phyloP scores from a whole-genome alignment of 306 rosid species.

The Cicer chorassanicum region DNA sequence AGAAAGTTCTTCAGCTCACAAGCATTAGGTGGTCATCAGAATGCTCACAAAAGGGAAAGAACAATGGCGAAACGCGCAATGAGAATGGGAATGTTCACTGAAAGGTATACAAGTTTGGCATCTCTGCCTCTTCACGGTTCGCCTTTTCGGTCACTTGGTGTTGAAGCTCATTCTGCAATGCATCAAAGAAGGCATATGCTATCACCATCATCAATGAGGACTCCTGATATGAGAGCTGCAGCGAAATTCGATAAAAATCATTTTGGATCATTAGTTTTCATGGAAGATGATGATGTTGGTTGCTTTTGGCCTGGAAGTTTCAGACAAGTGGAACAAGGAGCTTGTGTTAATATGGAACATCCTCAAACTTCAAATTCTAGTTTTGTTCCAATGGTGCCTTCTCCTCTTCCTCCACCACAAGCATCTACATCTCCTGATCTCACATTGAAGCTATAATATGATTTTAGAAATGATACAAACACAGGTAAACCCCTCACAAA shows the following conservation, averaged over 20 bases:
- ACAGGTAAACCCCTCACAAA: conserved; percentile 31
- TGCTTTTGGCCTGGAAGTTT: conserved; percentile 94
- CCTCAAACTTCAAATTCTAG: conserved; percentile 53
- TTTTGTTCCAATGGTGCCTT: conserved; percentile 43
- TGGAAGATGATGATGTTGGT: conserved; percentile 78
- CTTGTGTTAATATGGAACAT: conserved; percentile 38
- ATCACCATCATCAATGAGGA: conserved; percentile 49
- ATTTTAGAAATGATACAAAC: conserved; percentile 32
- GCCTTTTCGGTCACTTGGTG: conserved; percentile 76
- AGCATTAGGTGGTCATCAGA: conserved; percentile 95
- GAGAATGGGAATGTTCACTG: conserved; percentile 89
- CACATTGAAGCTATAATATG: conserved; percentile 73
- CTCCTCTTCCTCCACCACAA: conserved; percentile 58
- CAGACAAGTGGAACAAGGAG: conserved; percentile 64
- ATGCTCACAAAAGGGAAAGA: conserved; percentile 95
- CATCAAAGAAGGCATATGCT: conserved; percentile 65
- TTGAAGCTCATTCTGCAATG: conserved; percentile 83
- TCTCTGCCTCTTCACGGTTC: conserved; percentile 95
- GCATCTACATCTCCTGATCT: conserved; percentile 79
- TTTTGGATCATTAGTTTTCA: conserved; percentile 59
- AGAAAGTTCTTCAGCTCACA: conserved; percentile 92
- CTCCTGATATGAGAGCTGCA: conserved; percentile 59
- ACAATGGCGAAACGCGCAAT: conserved; percentile 95
- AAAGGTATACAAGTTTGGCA: conserved; percentile 81
- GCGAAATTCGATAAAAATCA: conserved; percentile 73